Evolutionary conservation across 257 asterid genomes (phyloP), one percentile per base, ranked within the genome.

Genomic region (Solanum lignicaule): DNA sequence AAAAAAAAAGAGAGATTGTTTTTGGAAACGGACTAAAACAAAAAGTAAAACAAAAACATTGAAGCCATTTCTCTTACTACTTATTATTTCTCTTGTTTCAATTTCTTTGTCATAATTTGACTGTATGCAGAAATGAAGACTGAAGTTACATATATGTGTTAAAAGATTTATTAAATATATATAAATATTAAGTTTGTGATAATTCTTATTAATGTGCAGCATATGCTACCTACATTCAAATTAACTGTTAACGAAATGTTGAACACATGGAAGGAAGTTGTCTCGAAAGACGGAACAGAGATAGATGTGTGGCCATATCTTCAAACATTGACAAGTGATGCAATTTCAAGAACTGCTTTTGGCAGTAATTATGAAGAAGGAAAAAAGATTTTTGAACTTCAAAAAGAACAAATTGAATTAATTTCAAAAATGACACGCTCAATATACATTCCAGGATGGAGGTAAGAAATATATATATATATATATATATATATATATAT

Each of bases 261-360:
- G 55, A 52, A 10, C 71, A 75, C 76, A 74, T 88, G 86, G 88
- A 52, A 84, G 71, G 16, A 88, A 35, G 5, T 84, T 72, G 60
- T 88, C 2, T 65, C 20, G 15, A n/a, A 15, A 10, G 52, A 74
- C 1, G 83, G 78, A 48, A 16, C 82, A 27, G 86, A 88, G 39
- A 21, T 88, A 25, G 88, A 88, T 41, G 85, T 88, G 15, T 88
- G 87, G 86, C 88, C 88, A 16, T 84, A 88, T 74, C 38, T 88
- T 5, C 86, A 84, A 75, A 76, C 65, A 6, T 88, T 88, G 81
- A 76, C 90, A 21, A 88, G 90, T 74, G 90, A 88, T 18, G 90
- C 88, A 14, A 88, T 88, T 73, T 79, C 89, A 83, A 83, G 87
- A 62, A 58, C 86, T 32, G 86, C 86, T n/a, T 83, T 83, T 83